Conservation (phyloP, 1,139 yeast genomes). For the Kurtzmaniella natalensis region DNA sequence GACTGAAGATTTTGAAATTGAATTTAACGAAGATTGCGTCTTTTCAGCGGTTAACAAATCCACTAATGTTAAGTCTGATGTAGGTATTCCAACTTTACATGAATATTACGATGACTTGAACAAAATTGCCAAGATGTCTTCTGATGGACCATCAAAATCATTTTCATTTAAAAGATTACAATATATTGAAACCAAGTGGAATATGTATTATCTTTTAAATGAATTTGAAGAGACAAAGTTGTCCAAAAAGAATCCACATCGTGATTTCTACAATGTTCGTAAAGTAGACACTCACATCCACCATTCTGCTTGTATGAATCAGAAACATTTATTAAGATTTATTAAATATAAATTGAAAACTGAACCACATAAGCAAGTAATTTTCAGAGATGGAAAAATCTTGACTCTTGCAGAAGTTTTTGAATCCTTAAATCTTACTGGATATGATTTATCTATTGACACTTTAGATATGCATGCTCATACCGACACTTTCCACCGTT, state of each 20-base stretch:
- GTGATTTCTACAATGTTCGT: conserved; percentile 96
- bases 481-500: conserved; percentile 94
- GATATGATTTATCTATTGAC: conserved; percentile 92
- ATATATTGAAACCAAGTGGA: conserved; percentile 96
- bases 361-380: conserved; percentile 79
- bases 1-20: conserved; percentile 44
- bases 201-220: conserved; percentile 77
- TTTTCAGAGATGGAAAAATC: conserved; percentile 89
- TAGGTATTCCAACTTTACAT: conserved; percentile 64
- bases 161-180: conserved; percentile 93
- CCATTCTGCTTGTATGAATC: conserved; percentile 99
- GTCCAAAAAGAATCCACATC: conserved; percentile 74
- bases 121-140: conserved; percentile 62
- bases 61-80: conserved; percentile 37
- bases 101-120: conserved; percentile 86
- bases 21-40: conserved; percentile 59
- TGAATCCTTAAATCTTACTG: conserved; percentile 82
- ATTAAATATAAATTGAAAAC: conserved; percentile 77
- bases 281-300: conserved; percentile 99
- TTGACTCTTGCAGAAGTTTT: conserved; percentile 84
- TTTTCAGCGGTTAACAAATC: conserved; percentile 53
- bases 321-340: conserved; percentile 89
- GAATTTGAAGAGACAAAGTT: conserved; percentile 92
- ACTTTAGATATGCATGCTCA: conserved; percentile 99
- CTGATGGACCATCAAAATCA: conserved; percentile 96